A percentile compares a stretch with the other conserved stretches of the same genome.
These are phyloP conservation scores for Lachnellula subtilissima DNA, from an alignment of 2,329 filamentous ascomycete species.

Conservation along the genomic window DNA sequence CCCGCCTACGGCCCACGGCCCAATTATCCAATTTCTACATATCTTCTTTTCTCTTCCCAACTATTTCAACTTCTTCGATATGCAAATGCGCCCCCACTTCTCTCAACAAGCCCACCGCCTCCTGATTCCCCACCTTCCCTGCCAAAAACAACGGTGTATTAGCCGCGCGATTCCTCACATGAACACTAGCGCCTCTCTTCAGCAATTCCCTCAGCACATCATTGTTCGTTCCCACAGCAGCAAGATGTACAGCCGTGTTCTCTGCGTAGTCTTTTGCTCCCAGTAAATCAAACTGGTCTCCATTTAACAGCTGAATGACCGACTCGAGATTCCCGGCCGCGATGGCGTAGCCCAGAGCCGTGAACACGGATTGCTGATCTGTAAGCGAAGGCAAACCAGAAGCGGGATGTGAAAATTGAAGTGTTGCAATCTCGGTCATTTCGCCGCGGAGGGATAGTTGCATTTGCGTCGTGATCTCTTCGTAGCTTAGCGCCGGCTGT, in stretches of 20 bases:
- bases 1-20: too few species aligned
- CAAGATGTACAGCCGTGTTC: conserved; percentile 37
- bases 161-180: conserved; percentile 58
- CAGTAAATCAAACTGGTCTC: conserved; percentile 28
- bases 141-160: conserved; percentile 64
- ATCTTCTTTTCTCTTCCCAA: conserved; percentile 24
- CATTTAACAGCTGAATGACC: conserved; percentile 28
- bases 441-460: conserved; percentile 59
- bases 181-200: conserved; percentile 59
- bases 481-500: conserved; percentile 49
- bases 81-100: conserved; percentile 58
- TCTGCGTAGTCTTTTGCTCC: conserved; percentile 35
- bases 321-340: conserved; percentile 51
- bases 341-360: conserved; percentile 59
- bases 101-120: conserved; percentile 49
- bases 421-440: conserved; percentile 44
- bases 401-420: conserved; percentile 54
- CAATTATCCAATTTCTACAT: too few species aligned
- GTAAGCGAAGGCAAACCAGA: conserved; percentile 25
- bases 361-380: conserved; percentile 52
- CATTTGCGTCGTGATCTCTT: conserved; percentile 59
- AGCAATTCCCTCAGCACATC: conserved; percentile 57
- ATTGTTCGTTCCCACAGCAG: conserved; percentile 40
- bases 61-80: conserved; percentile 40
- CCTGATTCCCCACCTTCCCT: conserved; percentile 50